A percentile compares a stretch with the other conserved stretches of the same genome.
Evolutionary conservation across 805 yeast species (phyloP).

Genomic region (Candida xyloterini): DNA sequence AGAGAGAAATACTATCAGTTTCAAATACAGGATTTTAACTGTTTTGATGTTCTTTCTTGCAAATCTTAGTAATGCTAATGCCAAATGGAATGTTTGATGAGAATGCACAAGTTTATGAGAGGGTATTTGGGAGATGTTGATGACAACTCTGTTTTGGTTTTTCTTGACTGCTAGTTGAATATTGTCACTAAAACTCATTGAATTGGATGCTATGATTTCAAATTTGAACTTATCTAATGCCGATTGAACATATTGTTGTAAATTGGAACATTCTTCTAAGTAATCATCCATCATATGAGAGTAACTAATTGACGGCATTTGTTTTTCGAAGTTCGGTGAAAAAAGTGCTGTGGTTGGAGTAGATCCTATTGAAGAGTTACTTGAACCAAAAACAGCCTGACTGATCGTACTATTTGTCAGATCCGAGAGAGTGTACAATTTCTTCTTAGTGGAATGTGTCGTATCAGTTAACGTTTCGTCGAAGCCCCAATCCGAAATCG

Average conservation of each 20-base stretch:
- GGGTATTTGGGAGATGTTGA: slow-evolving; percentile 16
- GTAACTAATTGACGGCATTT: neutral
- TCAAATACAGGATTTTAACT: slow-evolving; percentile 4
- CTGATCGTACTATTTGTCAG: slow-evolving; percentile 6
- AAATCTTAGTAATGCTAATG: slow-evolving; percentile 18
- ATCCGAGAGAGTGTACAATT: slow-evolving; percentile 5
- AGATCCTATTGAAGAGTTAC: neutral
- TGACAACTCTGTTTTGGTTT: slow-evolving; percentile 4
- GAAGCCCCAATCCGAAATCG: slow-evolving; percentile 25
- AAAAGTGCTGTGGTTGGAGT: neutral
- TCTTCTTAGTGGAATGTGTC: neutral
- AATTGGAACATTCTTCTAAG: neutral
- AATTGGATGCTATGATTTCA: slow-evolving; percentile 24
- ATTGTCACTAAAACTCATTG: slow-evolving; percentile 16
- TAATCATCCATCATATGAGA: slow-evolving; percentile 9
- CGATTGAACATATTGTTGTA: slow-evolving; percentile 1
- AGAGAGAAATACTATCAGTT: slow-evolving; percentile 14
- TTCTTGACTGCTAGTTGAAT: neutral
- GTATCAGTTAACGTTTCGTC: slow-evolving; percentile 15
- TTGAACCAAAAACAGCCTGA: neutral
- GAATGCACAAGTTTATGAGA: slow-evolving; percentile 24
- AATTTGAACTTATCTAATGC: slow-evolving; percentile 28
- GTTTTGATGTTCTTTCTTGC: slow-evolving; percentile 7
- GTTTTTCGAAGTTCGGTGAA: neutral
- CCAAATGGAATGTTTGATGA: slow-evolving; percentile 15